Evolutionary conservation across 2,329 filamentous ascomycete species (phyloP), one percentile per base, ranked within the genome.

Genomic region (Talaromyces sp.): DNA sequence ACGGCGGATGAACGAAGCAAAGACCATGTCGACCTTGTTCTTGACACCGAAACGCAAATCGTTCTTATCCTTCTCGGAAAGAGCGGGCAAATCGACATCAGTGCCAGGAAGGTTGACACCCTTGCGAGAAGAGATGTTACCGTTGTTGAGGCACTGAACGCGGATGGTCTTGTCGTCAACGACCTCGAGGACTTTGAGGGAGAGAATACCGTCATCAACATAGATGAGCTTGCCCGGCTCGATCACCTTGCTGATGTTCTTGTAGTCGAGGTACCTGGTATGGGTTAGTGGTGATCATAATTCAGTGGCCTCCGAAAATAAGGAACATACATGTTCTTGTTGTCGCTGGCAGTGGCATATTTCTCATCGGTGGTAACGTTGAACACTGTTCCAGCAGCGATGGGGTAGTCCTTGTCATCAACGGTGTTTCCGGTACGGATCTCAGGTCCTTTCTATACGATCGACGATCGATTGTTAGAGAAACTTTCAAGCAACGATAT

Each of bases 161-260:
- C 90, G 89, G 78, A 99, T 83, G 71, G 90, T 99, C 88, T 97
- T 86, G 58, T 94, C 91, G 77, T 99, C 91, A 70, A 91, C 86
- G 72, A 99, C 85, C 77, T 92, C 87, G 72, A 97, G 80, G 69
- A 99, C 95, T 77, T 97, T 91, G 74, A 99, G 98, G 29, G 94
- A 96, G 73, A 98, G 89, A 71, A 99, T 94, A 81, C 95, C 95
- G 76, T 99, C 95, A 76, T 99, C 95, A 73, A 99, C 95, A 82
- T 96, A 99, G 85, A 99, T 96, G 80, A 91, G 89, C 75, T 95
- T 93, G 76, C 94, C 95, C 67, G 87, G 84, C 78, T 91, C 82
- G 76, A 99, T 98, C 74, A 99, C 95, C 84, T 96, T 97, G 82
- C 94, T 97, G 82, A 99, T 98, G 86, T 99, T 99, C 89, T 96